These are phyloP conservation scores for Dothideomycetes sp. DNA, from an alignment of 2,329 filamentous ascomycete genomes.

Conservation along the genomic window DNA sequence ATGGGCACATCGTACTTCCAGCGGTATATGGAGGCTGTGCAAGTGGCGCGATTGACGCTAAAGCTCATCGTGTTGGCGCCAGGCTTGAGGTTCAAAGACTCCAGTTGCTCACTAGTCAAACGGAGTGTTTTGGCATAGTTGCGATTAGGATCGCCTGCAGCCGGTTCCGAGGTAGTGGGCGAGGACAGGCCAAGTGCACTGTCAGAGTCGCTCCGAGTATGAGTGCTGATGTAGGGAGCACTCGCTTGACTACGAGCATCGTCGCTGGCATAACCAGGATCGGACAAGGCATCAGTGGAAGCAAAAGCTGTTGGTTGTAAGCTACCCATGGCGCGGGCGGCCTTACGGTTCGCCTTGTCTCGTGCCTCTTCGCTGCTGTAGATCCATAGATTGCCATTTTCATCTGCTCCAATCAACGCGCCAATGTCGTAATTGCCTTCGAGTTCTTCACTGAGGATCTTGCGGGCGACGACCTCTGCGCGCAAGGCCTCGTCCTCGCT, in stretches of 20 bases:
- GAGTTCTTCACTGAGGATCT: constrained; percentile 83
- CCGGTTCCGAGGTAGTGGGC: constrained; percentile 20
- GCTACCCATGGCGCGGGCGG: constrained; percentile 21
- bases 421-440: constrained; percentile 96
- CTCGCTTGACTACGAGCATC: constrained; percentile 46
- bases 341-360: constrained; percentile 64
- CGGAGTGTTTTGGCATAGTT: constrained; percentile 96
- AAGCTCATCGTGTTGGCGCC: constrained; percentile 95
- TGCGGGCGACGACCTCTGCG: constrained; percentile 85
- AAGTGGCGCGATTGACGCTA: constrained; percentile 89
- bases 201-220: constrained; percentile 57
- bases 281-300: constrained; percentile 72
- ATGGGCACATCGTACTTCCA: constrained; percentile 89
- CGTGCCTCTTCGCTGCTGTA: constrained; percentile 97
- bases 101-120: constrained; percentile 89
- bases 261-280: constrained; percentile 93
- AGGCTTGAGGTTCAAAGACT: constrained; percentile 66
- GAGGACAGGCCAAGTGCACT: constrained; percentile 55
- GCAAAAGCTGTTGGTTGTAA: constrained; percentile 42
- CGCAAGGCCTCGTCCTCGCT: constrained; percentile 85
- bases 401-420: constrained; percentile 86
- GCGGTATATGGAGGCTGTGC: constrained; percentile 82
- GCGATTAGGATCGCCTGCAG: constrained; percentile 57
- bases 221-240: constrained; percentile 30
- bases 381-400: constrained; percentile 97